Evolutionary conservation across 192 early-diverging fungal species (phyloP), one percentile per base, ranked within the genome.

Genomic region (Coemansia sp.): DNA sequence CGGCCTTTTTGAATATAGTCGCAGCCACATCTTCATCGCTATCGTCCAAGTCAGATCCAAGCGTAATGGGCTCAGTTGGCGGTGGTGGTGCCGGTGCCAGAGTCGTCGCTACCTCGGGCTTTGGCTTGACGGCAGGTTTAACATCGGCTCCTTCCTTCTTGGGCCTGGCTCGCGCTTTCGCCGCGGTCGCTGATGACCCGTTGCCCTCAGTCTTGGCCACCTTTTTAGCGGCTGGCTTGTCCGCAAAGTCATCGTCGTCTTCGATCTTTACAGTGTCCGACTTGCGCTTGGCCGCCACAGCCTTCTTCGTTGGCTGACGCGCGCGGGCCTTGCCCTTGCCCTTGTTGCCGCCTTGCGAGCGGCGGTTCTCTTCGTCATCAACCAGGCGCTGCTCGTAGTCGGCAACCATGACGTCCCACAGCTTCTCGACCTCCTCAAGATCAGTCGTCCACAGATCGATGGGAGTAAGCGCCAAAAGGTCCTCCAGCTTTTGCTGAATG

Each of bases 371-470:
- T 44, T 74, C 78, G 39, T 83, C 81, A 39, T 77, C 73, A 8
- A 62, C 21, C 45, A 80, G 68, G 5, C 75, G 72, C 72, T 73
- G 46, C 50, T 68, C 74, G 51, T 78, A 77, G 27, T 84, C 66
- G 9, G 44, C 66, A 5, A 86, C 60, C 69, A 77, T 74, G 44
- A 84, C 87, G 53, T 96, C 80, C 95, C 95, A 99, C 68, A 88
- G 80, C n/a, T 70, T 85, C 42, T 94, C 68, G 51, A 98, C 92
- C n/a, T 73, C 84, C n/a, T 94, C 90, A 57, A 99, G 72, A 72
- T 99, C 97, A 31, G 82, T 68, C 15, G 85, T 80, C 97, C 97
- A 99, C 46, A 98, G 79, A 63, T 92, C 88, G 32, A 86, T 76
- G 1, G 94, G 87, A 11, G 91, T 79, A 60, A 87, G 88, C 1